Evolutionary conservation across 306 rosid species (phyloP).

Genomic region (Prinsepia uniflora): DNA sequence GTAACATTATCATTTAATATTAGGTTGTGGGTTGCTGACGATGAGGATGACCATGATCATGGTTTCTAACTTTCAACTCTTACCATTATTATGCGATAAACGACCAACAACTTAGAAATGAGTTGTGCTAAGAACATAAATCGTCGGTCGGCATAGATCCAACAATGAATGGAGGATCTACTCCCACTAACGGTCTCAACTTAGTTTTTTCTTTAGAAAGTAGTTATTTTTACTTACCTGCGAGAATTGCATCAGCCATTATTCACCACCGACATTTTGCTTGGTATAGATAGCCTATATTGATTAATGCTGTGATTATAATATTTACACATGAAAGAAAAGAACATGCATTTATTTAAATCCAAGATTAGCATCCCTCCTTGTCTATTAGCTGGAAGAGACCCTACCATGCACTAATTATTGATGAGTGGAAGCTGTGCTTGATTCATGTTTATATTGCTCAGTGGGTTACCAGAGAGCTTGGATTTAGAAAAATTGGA

Average conservation of each 20-base stretch:
- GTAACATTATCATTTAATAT: no score
- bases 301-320: no score
- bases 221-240: no score
- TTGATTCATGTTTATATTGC: background rate
- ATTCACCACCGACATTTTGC: background rate
- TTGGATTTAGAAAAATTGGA: background rate
- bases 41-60: background rate
- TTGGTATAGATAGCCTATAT: background rate
- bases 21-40: constrained; percentile 1
- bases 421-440: constrained; percentile 24
- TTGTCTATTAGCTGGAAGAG: constrained; percentile 12
- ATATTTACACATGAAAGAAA: no score
- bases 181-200: no score
- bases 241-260: no score
- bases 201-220: no score
- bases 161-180: no score
- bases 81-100: background rate
- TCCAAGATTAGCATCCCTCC: no score
- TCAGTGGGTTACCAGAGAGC: background rate
- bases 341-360: no score
- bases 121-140: no score
- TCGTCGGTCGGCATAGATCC: no score
- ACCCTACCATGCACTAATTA: constrained; percentile 36
- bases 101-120: background rate
- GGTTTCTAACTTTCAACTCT: background rate